Evolutionary conservation across 148 eudicot genomes (phyloP).

Genomic region (Bassia scoparia): DNA sequence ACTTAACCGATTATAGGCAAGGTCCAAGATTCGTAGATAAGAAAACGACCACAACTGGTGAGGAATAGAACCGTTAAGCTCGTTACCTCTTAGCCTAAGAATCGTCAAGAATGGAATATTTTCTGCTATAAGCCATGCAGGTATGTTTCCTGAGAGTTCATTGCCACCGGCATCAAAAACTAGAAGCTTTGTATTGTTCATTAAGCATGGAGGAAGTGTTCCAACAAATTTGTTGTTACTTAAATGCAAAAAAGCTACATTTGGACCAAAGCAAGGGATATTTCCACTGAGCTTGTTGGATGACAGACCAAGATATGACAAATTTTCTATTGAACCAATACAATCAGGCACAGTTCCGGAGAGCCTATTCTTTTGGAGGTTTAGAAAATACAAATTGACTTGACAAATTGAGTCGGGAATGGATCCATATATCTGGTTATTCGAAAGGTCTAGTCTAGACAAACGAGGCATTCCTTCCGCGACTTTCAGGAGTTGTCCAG

Average conservation of each 20-base stretch:
- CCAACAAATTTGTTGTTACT: slow-evolving; percentile 12
- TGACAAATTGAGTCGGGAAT: slow-evolving; percentile 18
- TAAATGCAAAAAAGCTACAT: slow-evolving; percentile 5
- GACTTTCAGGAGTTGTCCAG: no score
- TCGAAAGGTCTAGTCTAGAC: neutral
- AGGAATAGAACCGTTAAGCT: slow-evolving; percentile 16
- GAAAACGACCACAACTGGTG: slow-evolving; percentile 13
- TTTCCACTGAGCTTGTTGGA: slow-evolving; percentile 22
- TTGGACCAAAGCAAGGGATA: slow-evolving; percentile 15
- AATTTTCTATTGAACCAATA: no score
- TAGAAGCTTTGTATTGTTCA: neutral
- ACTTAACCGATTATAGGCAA: neutral
- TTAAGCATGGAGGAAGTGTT: slow-evolving; percentile 4
- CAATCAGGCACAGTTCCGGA: no score
- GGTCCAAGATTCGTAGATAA: slow-evolving; percentile 12
- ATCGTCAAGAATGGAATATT: neutral
- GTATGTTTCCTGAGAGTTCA: slow-evolving; percentile 1
- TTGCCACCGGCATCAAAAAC: slow-evolving; percentile 18
- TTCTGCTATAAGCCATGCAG: neutral
- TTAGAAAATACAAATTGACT: neutral
- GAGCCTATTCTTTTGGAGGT: no score
- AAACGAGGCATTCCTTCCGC: neutral
- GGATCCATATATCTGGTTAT: slow-evolving; percentile 8
- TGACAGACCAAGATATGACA: neutral
- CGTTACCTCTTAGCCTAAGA: no score